A percentile compares a stretch with the other conserved stretches of the same genome.
Evolutionary conservation across 805 yeast genomes (phyloP).

Genomic region (Kuraishia hungarica): DNA sequence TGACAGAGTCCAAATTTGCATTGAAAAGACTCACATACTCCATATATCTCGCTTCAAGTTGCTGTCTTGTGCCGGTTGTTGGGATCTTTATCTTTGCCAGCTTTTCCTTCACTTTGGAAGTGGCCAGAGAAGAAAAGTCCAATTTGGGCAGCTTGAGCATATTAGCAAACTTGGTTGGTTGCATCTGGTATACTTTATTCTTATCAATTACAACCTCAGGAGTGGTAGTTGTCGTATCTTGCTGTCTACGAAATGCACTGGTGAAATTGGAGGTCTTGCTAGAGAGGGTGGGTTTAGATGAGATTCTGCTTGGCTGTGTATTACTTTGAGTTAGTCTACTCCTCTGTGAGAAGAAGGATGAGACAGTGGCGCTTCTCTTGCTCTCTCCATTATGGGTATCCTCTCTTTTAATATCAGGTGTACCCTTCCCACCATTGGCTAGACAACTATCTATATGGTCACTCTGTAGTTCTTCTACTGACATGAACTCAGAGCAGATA

Average conservation of each 20-base stretch:
- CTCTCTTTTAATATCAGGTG: constrained; percentile 5
- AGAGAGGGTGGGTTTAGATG: constrained; percentile 3
- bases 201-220: constrained; percentile 4
- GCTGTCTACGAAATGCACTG: constrained; percentile 5
- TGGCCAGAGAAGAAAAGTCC: constrained; percentile 52
- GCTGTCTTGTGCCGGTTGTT: constrained; percentile 51
- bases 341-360: not conserved
- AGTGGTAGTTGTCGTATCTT: not conserved
- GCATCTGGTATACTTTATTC: constrained; percentile 21
- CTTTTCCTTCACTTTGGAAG: constrained; percentile 53
- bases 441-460: constrained; percentile 60
- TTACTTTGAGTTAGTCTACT: not conserved
- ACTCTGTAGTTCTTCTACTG: constrained; percentile 45
- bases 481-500: constrained; percentile 48
- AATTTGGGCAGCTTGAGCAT: constrained; percentile 45
- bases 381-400: constrained; percentile 1
- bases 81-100: constrained; percentile 47
- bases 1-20: constrained; percentile 66
- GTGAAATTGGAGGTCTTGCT: not conserved
- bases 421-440: not conserved
- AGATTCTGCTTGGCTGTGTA: constrained; percentile 5
- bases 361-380: not conserved
- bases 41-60: constrained; percentile 61
- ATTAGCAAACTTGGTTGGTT: constrained; percentile 10
- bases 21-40: constrained; percentile 76